A percentile compares a stretch with the other conserved stretches of the same genome.
phyloP scores from a whole-genome alignment of 2,329 filamentous ascomycete genomes.

The Aspergillus arachidicola region DNA sequence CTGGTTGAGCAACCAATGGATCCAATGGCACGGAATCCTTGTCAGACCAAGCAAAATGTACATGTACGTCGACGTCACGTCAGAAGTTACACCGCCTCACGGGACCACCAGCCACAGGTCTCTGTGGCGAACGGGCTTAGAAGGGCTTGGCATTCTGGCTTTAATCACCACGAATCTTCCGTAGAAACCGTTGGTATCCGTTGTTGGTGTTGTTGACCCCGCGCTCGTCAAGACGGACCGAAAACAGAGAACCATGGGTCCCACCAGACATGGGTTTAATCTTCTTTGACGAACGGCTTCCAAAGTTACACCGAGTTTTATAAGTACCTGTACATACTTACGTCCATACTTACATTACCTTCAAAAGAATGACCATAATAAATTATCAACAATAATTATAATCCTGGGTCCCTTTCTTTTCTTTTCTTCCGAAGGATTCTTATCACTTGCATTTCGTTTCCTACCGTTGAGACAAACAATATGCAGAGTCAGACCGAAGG shows the following conservation, averaged over 20 bases:
- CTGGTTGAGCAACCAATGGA: conserved; percentile 7
- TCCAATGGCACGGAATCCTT: background rate
- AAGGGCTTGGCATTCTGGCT: background rate
- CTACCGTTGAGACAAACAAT: background rate
- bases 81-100: conserved; percentile 10
- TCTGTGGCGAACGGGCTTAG: background rate
- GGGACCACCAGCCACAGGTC: conserved; percentile 2
- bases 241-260: conserved; percentile 17
- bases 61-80: conserved; percentile 16
- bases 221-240: conserved; percentile 9
- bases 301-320: background rate
- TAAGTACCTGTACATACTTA: no score
- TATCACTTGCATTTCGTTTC: background rate
- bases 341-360: background rate
- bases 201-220: background rate
- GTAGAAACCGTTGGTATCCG: background rate
- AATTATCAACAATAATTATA: background rate
- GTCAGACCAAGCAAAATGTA: conserved; percentile 1
- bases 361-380: background rate
- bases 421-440: background rate
- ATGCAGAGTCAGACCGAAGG: background rate
- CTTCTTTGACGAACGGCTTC: conserved; percentile 1
- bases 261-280: conserved; percentile 14
- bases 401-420: background rate
- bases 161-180: background rate